Evolutionary conservation across 345 rosid species (phyloP).

Genomic region (Pistacia integerrima): DNA sequence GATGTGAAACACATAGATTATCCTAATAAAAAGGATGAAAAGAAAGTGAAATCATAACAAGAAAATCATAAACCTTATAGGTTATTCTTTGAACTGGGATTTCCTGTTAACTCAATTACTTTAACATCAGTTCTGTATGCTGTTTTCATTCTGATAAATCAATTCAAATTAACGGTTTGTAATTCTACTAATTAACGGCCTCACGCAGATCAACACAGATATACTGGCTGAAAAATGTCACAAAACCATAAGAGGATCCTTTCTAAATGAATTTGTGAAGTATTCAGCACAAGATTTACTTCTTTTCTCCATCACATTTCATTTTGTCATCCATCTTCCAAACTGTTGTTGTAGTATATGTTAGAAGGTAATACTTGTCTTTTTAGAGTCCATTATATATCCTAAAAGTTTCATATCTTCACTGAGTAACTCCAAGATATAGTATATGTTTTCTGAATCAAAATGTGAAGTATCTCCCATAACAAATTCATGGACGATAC

Average conservation of each 20-base stretch:
- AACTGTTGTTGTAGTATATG: neutral
- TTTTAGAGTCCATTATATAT: neutral
- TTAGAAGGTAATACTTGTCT: constrained; percentile 9
- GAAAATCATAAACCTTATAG: constrained; percentile 7
- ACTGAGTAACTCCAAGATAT: constrained; percentile 21
- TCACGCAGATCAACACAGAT: neutral
- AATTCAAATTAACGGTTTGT: neutral
- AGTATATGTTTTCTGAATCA: constrained; percentile 32
- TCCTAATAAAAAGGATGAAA: no score
- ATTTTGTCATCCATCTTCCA: constrained; percentile 16
- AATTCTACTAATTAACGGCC: neutral
- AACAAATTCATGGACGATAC: constrained; percentile 34
- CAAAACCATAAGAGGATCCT: neutral
- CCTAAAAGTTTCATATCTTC: constrained; percentile 34
- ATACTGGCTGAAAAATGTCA: neutral
- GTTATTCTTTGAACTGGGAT: constrained; percentile 6
- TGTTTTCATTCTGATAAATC: neutral
- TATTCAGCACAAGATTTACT: neutral
- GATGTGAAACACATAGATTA: neutral
- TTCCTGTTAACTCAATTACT: neutral
- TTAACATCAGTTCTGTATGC: neutral
- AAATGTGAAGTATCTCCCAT: constrained; percentile 40
- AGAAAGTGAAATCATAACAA: neutral
- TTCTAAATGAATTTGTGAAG: neutral
- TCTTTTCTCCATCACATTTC: neutral